Evolutionary conservation across 2,329 filamentous ascomycete species (phyloP).

Genomic region (Ilyonectria robusta): DNA sequence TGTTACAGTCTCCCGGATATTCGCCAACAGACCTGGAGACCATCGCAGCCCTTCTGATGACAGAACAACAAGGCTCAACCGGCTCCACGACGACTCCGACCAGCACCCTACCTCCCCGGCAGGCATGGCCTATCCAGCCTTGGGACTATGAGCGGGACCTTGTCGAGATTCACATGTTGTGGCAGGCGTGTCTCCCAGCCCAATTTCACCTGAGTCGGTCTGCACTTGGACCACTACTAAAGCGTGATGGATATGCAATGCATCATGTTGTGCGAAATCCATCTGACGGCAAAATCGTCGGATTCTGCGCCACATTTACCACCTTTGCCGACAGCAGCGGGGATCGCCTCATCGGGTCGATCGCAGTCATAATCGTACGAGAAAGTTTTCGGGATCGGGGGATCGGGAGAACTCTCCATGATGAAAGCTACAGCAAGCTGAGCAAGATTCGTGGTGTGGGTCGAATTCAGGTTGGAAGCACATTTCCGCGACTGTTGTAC

Average conservation of each 20-base stretch:
- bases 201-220: constrained; percentile 62
- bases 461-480: constrained; percentile 69
- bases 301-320: constrained; percentile 73
- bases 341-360: constrained; percentile 68
- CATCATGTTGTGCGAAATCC: constrained; percentile 70
- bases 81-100: constrained; percentile 19
- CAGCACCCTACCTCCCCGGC: constrained; percentile 42
- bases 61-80: constrained; percentile 46
- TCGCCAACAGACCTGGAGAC: constrained; percentile 61
- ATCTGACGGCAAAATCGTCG: constrained; percentile 58
- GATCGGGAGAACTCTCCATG: constrained; percentile 67
- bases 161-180: constrained; percentile 60
- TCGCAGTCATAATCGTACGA: constrained; percentile 68
- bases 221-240: constrained; percentile 62
- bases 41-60: constrained; percentile 68
- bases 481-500: constrained; percentile 71
- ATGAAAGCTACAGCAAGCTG: constrained; percentile 65
- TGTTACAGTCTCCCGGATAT: constrained; percentile 66
- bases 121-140: constrained; percentile 58
- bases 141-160: constrained; percentile 59
- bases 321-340: constrained; percentile 68
- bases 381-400: constrained; percentile 63
- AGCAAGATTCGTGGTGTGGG: constrained; percentile 66
- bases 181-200: constrained; percentile 59
- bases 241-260: constrained; percentile 69